These are phyloP conservation scores for Phytophthora capsici DNA, from an alignment of 352 stramenopile species.

Conservation along the genomic window DNA sequence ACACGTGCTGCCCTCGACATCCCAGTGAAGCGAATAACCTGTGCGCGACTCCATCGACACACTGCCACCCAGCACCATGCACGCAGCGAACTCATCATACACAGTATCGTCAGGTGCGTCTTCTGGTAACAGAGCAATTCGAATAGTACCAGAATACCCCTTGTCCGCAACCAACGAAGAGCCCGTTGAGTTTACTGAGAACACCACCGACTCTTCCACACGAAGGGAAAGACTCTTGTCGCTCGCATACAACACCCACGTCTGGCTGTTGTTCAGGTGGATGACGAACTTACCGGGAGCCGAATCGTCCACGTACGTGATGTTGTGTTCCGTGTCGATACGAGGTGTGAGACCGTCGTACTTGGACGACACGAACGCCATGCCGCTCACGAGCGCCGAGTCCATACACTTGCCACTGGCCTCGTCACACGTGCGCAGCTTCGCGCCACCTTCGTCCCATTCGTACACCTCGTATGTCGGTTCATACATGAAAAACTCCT, in stretches of 20 bases:
- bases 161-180: constrained; percentile 51
- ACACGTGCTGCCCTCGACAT: constrained; percentile 55
- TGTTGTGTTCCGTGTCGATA: constrained; percentile 56
- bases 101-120: constrained; percentile 35
- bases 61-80: constrained; percentile 58
- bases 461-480: constrained; percentile 69
- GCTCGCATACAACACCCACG: constrained; percentile 77
- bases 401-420: constrained; percentile 53
- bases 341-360: constrained; percentile 64
- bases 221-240: constrained; percentile 45
- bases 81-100: constrained; percentile 66
- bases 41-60: constrained; percentile 66
- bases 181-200: constrained; percentile 43
- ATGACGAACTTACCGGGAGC: constrained; percentile 62
- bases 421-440: constrained; percentile 58
- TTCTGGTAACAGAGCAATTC: constrained; percentile 61
- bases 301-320: constrained; percentile 49
- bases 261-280: constrained; percentile 71
- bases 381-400: constrained; percentile 64
- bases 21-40: constrained; percentile 68
- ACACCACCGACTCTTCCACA: constrained; percentile 41
- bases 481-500: constrained; percentile 55
- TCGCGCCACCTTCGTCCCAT: constrained; percentile 70
- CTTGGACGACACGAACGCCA: constrained; percentile 73
- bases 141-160: constrained; percentile 57